phyloP scores from a whole-genome alignment of 2,329 filamentous ascomycete genomes.

The Colletotrichum tanaceti region DNA sequence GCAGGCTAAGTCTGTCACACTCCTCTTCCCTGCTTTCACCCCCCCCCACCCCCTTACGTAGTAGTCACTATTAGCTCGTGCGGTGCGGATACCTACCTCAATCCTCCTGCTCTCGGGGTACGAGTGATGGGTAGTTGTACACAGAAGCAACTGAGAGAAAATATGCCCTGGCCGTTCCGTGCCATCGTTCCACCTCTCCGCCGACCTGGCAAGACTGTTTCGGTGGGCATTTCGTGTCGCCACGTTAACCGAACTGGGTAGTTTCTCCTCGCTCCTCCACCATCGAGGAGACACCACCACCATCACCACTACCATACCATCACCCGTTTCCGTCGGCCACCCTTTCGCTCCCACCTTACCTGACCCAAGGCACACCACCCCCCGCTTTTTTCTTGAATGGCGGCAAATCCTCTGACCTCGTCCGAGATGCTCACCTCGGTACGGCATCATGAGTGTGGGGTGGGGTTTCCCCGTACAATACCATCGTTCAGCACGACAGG shows the following conservation, averaged over 20 bases:
- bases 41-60: too few relatives aligned
- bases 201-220: conserved; percentile 22
- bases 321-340: neutral
- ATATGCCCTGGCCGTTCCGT: conserved; percentile 16
- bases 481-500: too few relatives aligned
- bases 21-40: neutral
- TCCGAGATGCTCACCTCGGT: neutral
- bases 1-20: conserved; percentile 5
- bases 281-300: neutral
- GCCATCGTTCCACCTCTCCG: conserved; percentile 5
- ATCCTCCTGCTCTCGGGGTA: neutral
- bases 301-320: neutral
- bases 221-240: conserved; percentile 2
- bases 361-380: conserved; percentile 4
- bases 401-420: too few relatives aligned
- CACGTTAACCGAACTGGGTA: neutral
- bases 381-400: too few relatives aligned
- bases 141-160: neutral
- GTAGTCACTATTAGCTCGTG: too few relatives aligned
- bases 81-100: too few relatives aligned
- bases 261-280: conserved; percentile 1
- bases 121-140: neutral
- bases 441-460: neutral
- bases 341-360: conserved; percentile 2
- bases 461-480: neutral